Base-by-base conservation (phyloP, 306 rosid species). In the Medicago lupulina region DNA sequence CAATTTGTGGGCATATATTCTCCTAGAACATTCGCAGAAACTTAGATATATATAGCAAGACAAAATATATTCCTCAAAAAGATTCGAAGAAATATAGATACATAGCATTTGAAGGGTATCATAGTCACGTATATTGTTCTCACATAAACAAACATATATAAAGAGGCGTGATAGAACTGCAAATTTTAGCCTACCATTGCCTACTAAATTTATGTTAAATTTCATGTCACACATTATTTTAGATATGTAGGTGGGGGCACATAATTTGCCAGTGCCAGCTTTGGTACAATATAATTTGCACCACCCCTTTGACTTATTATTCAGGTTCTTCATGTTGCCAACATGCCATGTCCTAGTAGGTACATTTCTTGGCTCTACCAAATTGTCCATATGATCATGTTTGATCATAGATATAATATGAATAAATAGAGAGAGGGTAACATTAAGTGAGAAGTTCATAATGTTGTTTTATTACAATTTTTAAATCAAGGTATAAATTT, bases 311-410 rank as follows among this genome's bases (percentile, higher is more conserved):
- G 71, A 66, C 17, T 18, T 66, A 19, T 66, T 66, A 40, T 66
- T 41, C 54, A 66, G 53, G 53, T 66, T 66, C 71, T 66, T 18
- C 54, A 41, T 66, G 36, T 41, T 40, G 36, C 71, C 54, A 41
- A 66, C 71, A 41, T 66, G 71, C 11, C 6, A 17, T n/a, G 4
- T 13, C 4, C 14, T 40, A 40, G 9, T 8, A 8, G 11, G 34
- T 28, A 16, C 8, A 3, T 60, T 61, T 61, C 1, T 61, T 61
- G 43, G 43, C 41, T 61, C 67, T 12, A 21, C 25, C 7, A 38
- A 39, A 9, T 65, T 39, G 70, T 39, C n/a, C 49, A 8, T 64
- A 64, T 3, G 6, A 3, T 36, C 8, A 58, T 21, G 36, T 57
- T 21, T 55, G 31, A 28, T 28, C 31, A 28, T 28, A 28, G 4